Base-by-base conservation (phyloP, 2,329 filamentous ascomycete genomes). In the Fusarium chaquense region DNA sequence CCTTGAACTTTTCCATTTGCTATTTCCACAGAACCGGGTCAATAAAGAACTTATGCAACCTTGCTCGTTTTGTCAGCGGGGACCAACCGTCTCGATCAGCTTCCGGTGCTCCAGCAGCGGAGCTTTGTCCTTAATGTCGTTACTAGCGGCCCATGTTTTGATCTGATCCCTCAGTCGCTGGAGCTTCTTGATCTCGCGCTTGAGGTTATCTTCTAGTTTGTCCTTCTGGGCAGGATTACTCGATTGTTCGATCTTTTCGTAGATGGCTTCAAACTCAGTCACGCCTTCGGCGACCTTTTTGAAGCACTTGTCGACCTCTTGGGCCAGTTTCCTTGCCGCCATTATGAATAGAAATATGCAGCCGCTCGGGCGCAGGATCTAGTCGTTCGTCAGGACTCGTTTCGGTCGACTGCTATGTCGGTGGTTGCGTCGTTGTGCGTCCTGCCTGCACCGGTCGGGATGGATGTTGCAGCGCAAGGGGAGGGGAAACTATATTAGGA, bases 1-100 rank as follows among this genome's bases (percentile, higher is more conserved):
- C 95, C 84, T 99, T 99, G 88, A 99, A 99, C 77, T 93, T 94
- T 83, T 99, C 96, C 96, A 99, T 99, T 92, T 95, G 91, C 93
- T 96, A 83, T 75, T 51, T 35, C 56, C 35, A 59, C 28, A 50
- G 32, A 9, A 58, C 35, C 43, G 59, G 22, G 63, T 75, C 58
- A 75, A 73, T 62, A 71, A 54, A 38, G 38, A 47, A 49, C 58
- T 57, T 22, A 54, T 52, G 55, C 38, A 45, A 24, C 20, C 38
- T 56, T 61, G 53, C 41, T 28, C 20, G 38, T 61, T 62, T 49
- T 62, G 44, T 63, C 46, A 65, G 43, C 50, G 54, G 73, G 62
- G 69, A 84, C 89, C 75, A 84, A 98, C 95, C 84, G 94, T 97
- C 87, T 99, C 96, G 82, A 99, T 99, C 80, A 97, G 87, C 83